These are phyloP conservation scores for Aspergillus conjunctus DNA, from an alignment of 495 filamentous ascomycete species.

Conservation along the genomic window DNA sequence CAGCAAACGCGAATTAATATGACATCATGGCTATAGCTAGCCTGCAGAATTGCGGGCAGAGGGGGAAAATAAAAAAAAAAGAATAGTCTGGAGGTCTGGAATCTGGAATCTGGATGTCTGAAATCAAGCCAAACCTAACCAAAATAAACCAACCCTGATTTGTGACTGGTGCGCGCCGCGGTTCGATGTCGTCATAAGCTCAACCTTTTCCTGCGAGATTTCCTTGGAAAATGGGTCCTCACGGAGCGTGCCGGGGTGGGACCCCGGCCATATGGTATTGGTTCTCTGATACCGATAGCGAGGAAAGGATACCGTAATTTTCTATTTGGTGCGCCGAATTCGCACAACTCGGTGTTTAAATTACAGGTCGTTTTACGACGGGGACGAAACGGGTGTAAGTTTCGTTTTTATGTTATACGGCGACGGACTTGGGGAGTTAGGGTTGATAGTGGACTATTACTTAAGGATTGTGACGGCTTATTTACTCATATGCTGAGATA, in stretches of 20 bases:
- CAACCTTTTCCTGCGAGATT: not conserved
- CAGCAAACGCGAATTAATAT: too few species aligned
- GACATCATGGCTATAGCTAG: too few species aligned
- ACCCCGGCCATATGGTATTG: not conserved
- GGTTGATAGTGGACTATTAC: too few species aligned
- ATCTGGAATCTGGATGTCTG: too few species aligned
- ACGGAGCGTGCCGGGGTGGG: slow-evolving; percentile 14
- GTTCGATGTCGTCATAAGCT: slow-evolving; percentile 7
- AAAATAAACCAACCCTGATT: not conserved
- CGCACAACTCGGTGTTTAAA: not conserved
- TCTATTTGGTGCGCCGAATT: not conserved
- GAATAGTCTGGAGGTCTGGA: not conserved
- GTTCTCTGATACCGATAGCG: not conserved
- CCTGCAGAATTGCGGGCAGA: too few species aligned
- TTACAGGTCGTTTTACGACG: not conserved
- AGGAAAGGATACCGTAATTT: slow-evolving; percentile 6
- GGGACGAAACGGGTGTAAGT: not conserved
- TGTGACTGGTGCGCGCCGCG: not conserved
- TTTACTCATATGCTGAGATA: too few species aligned
- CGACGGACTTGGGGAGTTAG: too few species aligned
- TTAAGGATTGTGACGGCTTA: too few species aligned
- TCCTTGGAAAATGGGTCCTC: slow-evolving; percentile 12
- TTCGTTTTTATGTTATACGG: not conserved
- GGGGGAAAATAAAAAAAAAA: not conserved
- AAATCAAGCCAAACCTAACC: too few species aligned